phyloP scores from a whole-genome alignment of 768 basidiomycete genomes.

The Termitomyces sp. region DNA sequence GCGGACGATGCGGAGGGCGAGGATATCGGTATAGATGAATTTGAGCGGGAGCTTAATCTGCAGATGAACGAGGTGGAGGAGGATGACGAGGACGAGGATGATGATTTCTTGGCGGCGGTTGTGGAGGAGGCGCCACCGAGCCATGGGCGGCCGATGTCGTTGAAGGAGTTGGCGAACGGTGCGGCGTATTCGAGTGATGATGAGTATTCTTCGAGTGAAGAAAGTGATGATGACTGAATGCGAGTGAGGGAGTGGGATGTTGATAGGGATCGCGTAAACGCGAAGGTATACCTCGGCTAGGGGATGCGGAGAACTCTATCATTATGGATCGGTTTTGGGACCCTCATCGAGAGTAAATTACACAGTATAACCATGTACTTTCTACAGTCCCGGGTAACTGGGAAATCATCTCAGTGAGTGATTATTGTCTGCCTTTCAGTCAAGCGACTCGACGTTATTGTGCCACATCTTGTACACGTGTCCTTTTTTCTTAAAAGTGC shows the following conservation, averaged over 20 bases:
- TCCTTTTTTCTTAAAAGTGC: background rate
- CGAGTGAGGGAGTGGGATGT: too few species aligned
- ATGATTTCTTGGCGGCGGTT: slow-evolving; percentile 47
- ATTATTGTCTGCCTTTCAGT: background rate
- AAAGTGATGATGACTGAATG: slow-evolving; percentile 47
- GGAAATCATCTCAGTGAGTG: background rate
- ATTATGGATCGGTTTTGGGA: background rate
- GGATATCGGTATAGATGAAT: slow-evolving; percentile 36
- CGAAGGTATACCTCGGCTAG: background rate
- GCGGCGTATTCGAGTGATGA: slow-evolving; percentile 35
- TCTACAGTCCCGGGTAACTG: background rate
- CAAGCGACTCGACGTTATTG: background rate
- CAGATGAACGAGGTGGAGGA: slow-evolving; percentile 40
- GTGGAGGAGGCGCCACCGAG: slow-evolving; percentile 17
- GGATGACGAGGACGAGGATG: slow-evolving; percentile 51
- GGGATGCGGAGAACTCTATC: background rate
- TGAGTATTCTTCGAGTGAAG: slow-evolving; percentile 51
- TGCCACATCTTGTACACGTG: background rate
- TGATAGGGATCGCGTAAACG: background rate
- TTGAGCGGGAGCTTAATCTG: slow-evolving; percentile 34
- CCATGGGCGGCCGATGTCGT: slow-evolving; percentile 14
- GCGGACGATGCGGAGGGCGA: slow-evolving; percentile 25
- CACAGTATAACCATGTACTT: slow-evolving; percentile 1
- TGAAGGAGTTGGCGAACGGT: slow-evolving; percentile 13
- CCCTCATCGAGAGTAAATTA: background rate